A percentile compares a stretch with the other conserved stretches of the same genome.
Conservation (phyloP, 108 stramenopile genomes). For the Conticribra guillardii region DNA sequence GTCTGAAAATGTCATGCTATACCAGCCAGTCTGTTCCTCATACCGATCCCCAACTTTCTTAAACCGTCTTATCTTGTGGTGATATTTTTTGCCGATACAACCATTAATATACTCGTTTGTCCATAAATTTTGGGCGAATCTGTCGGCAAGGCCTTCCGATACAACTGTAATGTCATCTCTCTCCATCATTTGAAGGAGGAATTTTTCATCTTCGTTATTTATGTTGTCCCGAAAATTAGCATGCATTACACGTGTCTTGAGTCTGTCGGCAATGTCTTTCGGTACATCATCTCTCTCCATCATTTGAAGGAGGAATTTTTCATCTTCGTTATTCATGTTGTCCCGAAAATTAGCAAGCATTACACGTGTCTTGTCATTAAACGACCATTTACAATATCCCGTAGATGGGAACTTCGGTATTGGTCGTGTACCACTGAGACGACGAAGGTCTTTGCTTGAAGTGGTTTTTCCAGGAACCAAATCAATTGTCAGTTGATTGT, state of each 20-base stretch:
- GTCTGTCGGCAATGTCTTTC: no score
- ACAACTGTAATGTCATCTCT: slow-evolving; percentile 72
- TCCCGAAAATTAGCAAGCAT: slow-evolving; percentile 57
- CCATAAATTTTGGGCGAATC: slow-evolving; percentile 48
- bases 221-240: slow-evolving; percentile 9
- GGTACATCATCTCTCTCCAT: no score
- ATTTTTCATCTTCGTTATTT: slow-evolving; percentile 42
- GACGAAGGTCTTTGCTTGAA: slow-evolving; percentile 30
- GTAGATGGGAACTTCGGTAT: slow-evolving; percentile 45
- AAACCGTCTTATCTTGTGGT: slow-evolving; percentile 68
- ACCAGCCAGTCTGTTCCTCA: slow-evolving; percentile 38
- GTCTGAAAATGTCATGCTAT: slow-evolving; percentile 63
- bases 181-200: slow-evolving; percentile 70
- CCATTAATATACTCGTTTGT: slow-evolving; percentile 47
- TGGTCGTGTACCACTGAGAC: slow-evolving; percentile 49
- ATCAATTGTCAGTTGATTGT: slow-evolving; percentile 23
- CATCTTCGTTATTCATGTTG: neutral
- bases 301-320: no score
- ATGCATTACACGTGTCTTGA: no score
- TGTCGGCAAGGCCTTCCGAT: slow-evolving; percentile 58
- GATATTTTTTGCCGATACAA: slow-evolving; percentile 46
- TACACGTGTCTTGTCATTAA: slow-evolving; percentile 56
- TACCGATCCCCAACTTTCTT: slow-evolving; percentile 19
- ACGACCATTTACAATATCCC: slow-evolving; percentile 64
- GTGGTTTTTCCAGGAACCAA: slow-evolving; percentile 13